phyloP scores from a whole-genome alignment of 495 filamentous ascomycete genomes.

The Trichoderma parareesei region DNA sequence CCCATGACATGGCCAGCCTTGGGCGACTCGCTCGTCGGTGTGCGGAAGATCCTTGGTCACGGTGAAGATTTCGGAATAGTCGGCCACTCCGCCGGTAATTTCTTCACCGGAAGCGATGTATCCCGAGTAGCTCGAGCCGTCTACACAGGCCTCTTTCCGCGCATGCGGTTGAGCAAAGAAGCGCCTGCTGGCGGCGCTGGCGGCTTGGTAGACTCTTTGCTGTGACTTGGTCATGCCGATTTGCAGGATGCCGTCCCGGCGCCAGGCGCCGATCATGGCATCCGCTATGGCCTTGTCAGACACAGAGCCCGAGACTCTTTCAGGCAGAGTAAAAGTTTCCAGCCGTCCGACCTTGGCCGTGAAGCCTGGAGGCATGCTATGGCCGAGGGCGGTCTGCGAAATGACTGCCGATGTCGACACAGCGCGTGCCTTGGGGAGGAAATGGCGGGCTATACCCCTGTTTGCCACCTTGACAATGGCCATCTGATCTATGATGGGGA shows the following conservation, averaged over 20 bases:
- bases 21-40: conserved; percentile 26
- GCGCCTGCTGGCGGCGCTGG: conserved; percentile 24
- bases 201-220: conserved; percentile 19
- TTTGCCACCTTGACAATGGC: background rate
- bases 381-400: background rate
- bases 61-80: conserved; percentile 43
- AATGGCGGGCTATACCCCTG: background rate
- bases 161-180: conserved; percentile 29
- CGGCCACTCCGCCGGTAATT: conserved; percentile 36
- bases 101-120: conserved; percentile 44
- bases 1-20: conserved; percentile 39
- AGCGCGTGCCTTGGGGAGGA: background rate
- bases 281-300: conserved; percentile 25
- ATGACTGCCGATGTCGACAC: background rate
- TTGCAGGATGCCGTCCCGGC: conserved; percentile 36
- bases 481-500: background rate
- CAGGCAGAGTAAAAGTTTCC: conserved; percentile 29
- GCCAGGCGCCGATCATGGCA: conserved; percentile 32
- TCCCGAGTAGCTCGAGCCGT: conserved; percentile 35
- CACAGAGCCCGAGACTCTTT: conserved; percentile 20
- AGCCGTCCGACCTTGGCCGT: conserved; percentile 26
- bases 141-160: conserved; percentile 34
- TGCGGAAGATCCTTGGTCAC: conserved; percentile 35
- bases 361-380: conserved; percentile 30
- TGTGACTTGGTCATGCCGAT: conserved; percentile 26